Conservation (phyloP, 257 asterid genomes). For the Ajuga chamaepitys region DNA sequence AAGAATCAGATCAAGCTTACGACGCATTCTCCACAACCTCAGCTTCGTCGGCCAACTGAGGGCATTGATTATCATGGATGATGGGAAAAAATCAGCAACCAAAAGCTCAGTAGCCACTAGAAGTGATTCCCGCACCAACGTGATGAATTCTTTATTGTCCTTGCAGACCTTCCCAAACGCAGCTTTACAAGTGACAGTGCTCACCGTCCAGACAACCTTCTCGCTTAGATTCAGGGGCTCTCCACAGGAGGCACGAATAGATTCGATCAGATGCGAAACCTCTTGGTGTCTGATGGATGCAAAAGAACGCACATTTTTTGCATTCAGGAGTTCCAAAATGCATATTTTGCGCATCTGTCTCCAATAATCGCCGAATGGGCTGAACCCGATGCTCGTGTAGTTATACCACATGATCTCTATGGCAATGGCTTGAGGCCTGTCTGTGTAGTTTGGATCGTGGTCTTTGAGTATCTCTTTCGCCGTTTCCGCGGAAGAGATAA, state of each 20-base stretch:
- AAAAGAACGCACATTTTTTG: conserved; percentile 11
- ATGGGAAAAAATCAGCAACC: conserved; percentile 15
- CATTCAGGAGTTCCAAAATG: conserved; percentile 13
- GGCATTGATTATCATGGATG: background rate
- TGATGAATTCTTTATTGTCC: background rate
- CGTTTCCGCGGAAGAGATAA: background rate
- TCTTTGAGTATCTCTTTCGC: background rate
- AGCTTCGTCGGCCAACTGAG: background rate
- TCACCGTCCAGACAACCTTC: background rate
- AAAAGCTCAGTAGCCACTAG: background rate
- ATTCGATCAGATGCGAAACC: background rate
- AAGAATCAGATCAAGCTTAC: conserved; percentile 10
- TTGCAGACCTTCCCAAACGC: conserved; percentile 17
- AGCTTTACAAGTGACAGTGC: conserved; percentile 14
- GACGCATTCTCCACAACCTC: background rate
- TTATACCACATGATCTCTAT: conserved; percentile 17
- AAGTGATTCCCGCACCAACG: background rate
- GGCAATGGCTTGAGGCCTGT: background rate
- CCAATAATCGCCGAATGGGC: conserved; percentile 22
- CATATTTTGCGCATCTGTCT: conserved; percentile 25
- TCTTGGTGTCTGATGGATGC: conserved; percentile 12
- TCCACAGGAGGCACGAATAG: background rate
- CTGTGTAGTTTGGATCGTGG: background rate
- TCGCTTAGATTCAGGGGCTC: background rate
- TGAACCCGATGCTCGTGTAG: conserved; percentile 1